These are phyloP conservation scores for Nannochloropsis granulata DNA, from an alignment of 108 stramenopile species.

Conservation along the genomic window DNA sequence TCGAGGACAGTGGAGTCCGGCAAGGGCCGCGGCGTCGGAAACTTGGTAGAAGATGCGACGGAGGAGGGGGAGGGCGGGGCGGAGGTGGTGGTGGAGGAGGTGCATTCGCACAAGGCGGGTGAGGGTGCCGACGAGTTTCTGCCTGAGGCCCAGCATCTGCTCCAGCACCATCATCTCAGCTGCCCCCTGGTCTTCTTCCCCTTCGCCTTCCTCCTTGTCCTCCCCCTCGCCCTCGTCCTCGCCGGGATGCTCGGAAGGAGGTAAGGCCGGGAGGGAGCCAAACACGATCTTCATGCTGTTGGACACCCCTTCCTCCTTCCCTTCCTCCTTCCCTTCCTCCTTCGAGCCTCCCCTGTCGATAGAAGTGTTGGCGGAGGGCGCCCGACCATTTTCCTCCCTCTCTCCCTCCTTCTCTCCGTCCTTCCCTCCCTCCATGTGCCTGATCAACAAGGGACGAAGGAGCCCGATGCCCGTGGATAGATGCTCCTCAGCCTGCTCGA, in stretches of 20 bases:
- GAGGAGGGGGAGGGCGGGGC: neutral
- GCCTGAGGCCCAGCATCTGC: neutral
- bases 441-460: neutral
- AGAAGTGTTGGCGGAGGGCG: too few relatives aligned
- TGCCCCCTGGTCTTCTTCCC: neutral
- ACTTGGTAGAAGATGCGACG: neutral
- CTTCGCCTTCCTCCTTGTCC: neutral
- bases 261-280: too few relatives aligned
- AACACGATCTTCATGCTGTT: too few relatives aligned
- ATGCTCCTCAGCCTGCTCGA: too few relatives aligned
- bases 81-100: neutral
- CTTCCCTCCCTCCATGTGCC: neutral
- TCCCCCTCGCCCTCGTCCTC: neutral
- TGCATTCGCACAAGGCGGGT: neutral
- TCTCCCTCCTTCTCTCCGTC: neutral
- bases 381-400: neutral
- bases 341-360: too few relatives aligned
- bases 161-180: neutral
- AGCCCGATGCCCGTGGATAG: too few relatives aligned
- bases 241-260: neutral
- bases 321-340: too few relatives aligned
- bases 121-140: neutral
- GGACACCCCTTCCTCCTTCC: too few relatives aligned
- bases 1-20: neutral
- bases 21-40: neutral